Percentiles rank a stretch among this genome's conserved stretches.
phyloP scores from a whole-genome alignment of 495 filamentous ascomycete species.

The Xylaria acuta region DNA sequence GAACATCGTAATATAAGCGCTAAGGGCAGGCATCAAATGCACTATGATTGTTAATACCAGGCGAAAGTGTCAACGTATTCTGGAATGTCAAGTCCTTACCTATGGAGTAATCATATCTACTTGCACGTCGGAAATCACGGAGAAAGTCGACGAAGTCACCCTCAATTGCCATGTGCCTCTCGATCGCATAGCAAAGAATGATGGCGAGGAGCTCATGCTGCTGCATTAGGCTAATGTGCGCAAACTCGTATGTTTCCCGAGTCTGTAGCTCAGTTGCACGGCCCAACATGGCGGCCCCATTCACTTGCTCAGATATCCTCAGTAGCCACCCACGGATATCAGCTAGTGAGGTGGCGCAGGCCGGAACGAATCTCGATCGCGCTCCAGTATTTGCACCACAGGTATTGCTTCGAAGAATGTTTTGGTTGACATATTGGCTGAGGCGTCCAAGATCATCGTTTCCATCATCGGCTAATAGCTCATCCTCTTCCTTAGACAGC shows the following conservation, averaged over 20 bases:
- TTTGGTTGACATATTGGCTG: slow-evolving; percentile 45
- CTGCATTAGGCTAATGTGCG: slow-evolving; percentile 72
- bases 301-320: slow-evolving; percentile 71
- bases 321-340: slow-evolving; percentile 76
- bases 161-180: slow-evolving; percentile 69
- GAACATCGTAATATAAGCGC: slow-evolving; percentile 73
- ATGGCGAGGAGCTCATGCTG: slow-evolving; percentile 89
- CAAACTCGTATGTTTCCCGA: slow-evolving; percentile 74
- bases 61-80: background rate
- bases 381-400: slow-evolving; percentile 26
- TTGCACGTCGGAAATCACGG: slow-evolving; percentile 62
- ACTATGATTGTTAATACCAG: slow-evolving; percentile 53
- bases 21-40: slow-evolving; percentile 80
- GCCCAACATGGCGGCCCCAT: slow-evolving; percentile 72
- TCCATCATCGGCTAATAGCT: slow-evolving; percentile 45
- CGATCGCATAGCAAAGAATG: slow-evolving; percentile 76
- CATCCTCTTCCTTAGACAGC: slow-evolving; percentile 66
- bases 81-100: slow-evolving; percentile 27
- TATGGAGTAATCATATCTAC: slow-evolving; percentile 37
- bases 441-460: slow-evolving; percentile 45
- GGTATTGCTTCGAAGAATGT: slow-evolving; percentile 43
- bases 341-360: slow-evolving; percentile 75
- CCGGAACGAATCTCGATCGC: slow-evolving; percentile 60
- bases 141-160: slow-evolving; percentile 77
- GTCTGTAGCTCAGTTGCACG: slow-evolving; percentile 67